phyloP scores from a whole-genome alignment of 2,329 filamentous ascomycete genomes.

The Fusarium xylarioides region DNA sequence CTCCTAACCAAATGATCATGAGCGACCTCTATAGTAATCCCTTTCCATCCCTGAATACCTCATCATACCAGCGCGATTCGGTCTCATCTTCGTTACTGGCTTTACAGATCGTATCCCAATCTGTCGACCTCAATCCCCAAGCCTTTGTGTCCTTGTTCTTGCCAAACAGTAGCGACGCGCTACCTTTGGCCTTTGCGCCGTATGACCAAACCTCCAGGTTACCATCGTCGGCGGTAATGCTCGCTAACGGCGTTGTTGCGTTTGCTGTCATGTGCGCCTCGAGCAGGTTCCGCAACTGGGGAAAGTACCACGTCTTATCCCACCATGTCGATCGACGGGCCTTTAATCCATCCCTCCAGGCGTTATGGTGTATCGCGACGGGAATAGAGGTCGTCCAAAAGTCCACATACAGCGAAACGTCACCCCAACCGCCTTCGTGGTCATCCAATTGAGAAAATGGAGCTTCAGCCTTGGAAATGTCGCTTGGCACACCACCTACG shows the following conservation, averaged over 20 bases:
- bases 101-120: conserved; percentile 35
- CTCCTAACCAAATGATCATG: conserved; percentile 14
- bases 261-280: conserved; percentile 28
- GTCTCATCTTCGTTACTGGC: conserved; percentile 23
- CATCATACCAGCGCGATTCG: conserved; percentile 32
- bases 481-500: conserved; percentile 32
- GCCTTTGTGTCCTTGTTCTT: conserved; percentile 32
- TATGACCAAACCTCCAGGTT: conserved; percentile 29
- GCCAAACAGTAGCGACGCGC: conserved; percentile 32
- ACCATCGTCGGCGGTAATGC: conserved; percentile 19
- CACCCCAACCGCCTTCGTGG: conserved; percentile 24
- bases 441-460: conserved; percentile 22
- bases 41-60: conserved; percentile 37
- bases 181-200: conserved; percentile 1
- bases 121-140: conserved; percentile 29
- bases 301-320: conserved; percentile 42
- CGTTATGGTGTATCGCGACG: conserved; percentile 42
- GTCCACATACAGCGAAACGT: conserved; percentile 36
- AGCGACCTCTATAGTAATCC: conserved; percentile 23
- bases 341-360: conserved; percentile 39
- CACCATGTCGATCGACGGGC: conserved; percentile 36
- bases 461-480: conserved; percentile 27
- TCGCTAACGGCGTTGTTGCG: conserved; percentile 20
- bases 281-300: conserved; percentile 34
- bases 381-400: conserved; percentile 38